Base-by-base conservation (phyloP, 805 yeast species). In the Maudiozyma saulgeensis region DNA sequence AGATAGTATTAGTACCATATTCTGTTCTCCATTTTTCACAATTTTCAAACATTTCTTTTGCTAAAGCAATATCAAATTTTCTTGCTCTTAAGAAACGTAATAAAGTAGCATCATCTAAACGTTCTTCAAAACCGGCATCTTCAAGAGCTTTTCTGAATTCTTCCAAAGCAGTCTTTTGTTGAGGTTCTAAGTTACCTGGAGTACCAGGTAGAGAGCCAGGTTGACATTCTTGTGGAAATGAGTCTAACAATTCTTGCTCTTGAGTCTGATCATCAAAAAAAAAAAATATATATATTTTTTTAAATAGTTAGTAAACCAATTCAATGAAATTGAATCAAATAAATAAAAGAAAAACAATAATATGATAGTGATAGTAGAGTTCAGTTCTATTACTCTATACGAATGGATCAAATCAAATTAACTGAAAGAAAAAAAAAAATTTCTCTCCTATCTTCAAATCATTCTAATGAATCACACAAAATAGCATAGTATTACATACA, bases 21-120 rank as follows among this genome's bases (percentile, higher is more conserved):
- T 82, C 86, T 62, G 78, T 71, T 68, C 99, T 82, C 99, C 99
- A 93, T 53, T 78, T 79, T 71, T 93, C 96, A 69, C 96, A 90
- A 53, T 78, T 81, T 51, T 74, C 79, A 64, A 76, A 89, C 99
- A 93, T 93, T 53, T 76, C 79, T 61, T 77, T 76, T 28, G 99
- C 86, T 61, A 82, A 79, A 51, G 72, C 76, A 32, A 90, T 73
- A 60, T 89, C 96, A 64, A 93, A 93, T 75, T 89, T 90, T 70
- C 99, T 82, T 9, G 99, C 99, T 64, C 98, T 81, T 55, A 93
- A 74, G 69, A 93, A 93, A 59, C 99, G 82, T 53, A 82, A 68
- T 62, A 85, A 70, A 3, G 93, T 77, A 15, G 96, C 87, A 60
- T 87, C 96, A 67, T 93, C 99, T 48, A 87, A 68, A 60, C 98